phyloP scores from a whole-genome alignment of 169 alveolate species.

The Condylostoma magnum region DNA sequence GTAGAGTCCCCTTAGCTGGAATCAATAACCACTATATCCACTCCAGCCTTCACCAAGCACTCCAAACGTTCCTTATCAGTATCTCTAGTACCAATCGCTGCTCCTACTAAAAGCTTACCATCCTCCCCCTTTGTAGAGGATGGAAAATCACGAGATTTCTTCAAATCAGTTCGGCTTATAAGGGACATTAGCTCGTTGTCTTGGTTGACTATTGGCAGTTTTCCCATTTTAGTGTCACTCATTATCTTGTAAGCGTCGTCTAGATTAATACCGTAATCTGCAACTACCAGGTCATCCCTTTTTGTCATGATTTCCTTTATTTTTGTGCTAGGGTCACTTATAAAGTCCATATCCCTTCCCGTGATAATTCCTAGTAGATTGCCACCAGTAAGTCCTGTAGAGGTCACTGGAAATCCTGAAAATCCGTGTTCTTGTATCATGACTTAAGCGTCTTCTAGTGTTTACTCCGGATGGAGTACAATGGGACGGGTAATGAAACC shows the following conservation, averaged over 20 bases:
- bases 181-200: conserved; percentile 82
- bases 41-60: conserved; percentile 55
- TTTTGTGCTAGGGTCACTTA: conserved; percentile 68
- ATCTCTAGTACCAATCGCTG: conserved; percentile 77
- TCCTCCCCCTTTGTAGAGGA: conserved; percentile 83
- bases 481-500: conserved; percentile 89
- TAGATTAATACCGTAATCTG: conserved; percentile 77
- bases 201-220: conserved; percentile 87
- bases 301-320: conserved; percentile 34
- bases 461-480: conserved; percentile 72
- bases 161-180: conserved; percentile 84
- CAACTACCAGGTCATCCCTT: conserved; percentile 57
- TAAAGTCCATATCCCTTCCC: conserved; percentile 83
- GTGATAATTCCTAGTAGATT: conserved; percentile 86
- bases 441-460: conserved; percentile 12
- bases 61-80: conserved; percentile 32
- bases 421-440: conserved; percentile 23
- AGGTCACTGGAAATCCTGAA: conserved; percentile 86
- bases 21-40: conserved; percentile 86
- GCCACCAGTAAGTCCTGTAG: conserved; percentile 81
- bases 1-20: conserved; percentile 93
- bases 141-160: conserved; percentile 85
- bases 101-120: conserved; percentile 88
- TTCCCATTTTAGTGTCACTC: conserved; percentile 76
- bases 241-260: conserved; percentile 80